Evolutionary conservation across 2,329 filamentous ascomycete genomes (phyloP).

Genomic region (Arthrobotrys megalospora): DNA sequence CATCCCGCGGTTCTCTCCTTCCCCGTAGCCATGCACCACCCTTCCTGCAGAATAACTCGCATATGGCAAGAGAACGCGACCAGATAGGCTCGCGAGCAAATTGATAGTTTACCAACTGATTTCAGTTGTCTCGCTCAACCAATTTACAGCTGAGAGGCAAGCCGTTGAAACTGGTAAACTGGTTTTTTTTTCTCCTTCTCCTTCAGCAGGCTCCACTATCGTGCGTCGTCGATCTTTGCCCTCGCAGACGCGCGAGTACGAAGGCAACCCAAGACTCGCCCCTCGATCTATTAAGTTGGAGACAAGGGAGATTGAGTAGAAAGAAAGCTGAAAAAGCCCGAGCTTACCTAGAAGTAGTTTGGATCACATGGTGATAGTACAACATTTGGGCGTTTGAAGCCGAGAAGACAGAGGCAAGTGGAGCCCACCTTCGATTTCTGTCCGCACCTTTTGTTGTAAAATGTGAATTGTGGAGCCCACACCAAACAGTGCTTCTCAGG

Average conservation of each 20-base stretch:
- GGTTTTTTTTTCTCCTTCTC: constrained; percentile 22
- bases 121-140: background rate
- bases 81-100: background rate
- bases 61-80: constrained; percentile 17
- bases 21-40: constrained; percentile 14
- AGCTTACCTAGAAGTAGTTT: constrained; percentile 50
- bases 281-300: background rate
- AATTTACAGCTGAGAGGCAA: constrained; percentile 3
- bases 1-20: constrained; percentile 18
- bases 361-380: constrained; percentile 52
- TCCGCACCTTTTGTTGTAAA: constrained; percentile 22
- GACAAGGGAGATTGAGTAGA: constrained; percentile 2
- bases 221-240: constrained; percentile 59
- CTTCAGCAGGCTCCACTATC: constrained; percentile 50
- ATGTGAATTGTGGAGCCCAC: constrained; percentile 28
- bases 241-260: constrained; percentile 24
- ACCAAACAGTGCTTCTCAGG: background rate
- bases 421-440: constrained; percentile 7
- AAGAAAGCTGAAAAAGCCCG: constrained; percentile 18
- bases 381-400: constrained; percentile 24
- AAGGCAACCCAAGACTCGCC: constrained; percentile 30
- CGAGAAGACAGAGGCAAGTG: constrained; percentile 24
- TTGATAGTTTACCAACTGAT: constrained; percentile 1
- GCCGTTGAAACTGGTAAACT: constrained; percentile 28
- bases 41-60: constrained; percentile 6